phyloP scores from a whole-genome alignment of 192 early-diverging fungal species.

The Rhizophagus prolifer region DNA sequence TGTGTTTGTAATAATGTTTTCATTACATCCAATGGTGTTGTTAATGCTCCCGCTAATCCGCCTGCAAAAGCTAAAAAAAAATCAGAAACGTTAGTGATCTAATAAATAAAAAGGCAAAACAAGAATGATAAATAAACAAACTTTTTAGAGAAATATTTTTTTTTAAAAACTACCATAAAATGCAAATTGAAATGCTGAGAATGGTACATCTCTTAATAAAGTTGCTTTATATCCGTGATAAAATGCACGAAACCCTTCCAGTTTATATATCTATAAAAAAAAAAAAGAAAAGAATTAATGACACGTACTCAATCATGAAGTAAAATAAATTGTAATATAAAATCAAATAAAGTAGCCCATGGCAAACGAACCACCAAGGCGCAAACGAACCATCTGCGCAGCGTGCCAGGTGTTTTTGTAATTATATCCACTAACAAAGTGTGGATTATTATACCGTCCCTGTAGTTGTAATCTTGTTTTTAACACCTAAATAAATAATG shows the following conservation, averaged over 20 bases:
- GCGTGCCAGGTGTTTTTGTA: conserved; percentile 68
- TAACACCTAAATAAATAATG: conserved; percentile 29
- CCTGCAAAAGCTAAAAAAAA: conserved; percentile 43
- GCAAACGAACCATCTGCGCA: conserved; percentile 47
- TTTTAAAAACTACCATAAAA: conserved; percentile 49
- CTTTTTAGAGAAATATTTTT: background rate
- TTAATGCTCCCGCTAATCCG: conserved; percentile 58
- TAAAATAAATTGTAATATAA: background rate
- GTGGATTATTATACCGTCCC: conserved; percentile 70
- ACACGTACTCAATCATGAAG: background rate
- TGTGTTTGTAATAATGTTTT: conserved; percentile 61
- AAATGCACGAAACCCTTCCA: conserved; percentile 61
- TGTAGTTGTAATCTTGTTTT: conserved; percentile 83
- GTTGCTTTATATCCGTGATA: conserved; percentile 62
- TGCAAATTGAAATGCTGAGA: conserved; percentile 60
- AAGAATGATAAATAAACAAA: background rate
- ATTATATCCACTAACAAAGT: conserved; percentile 65
- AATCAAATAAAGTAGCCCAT: background rate
- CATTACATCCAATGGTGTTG: conserved; percentile 59
- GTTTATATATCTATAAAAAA: conserved; percentile 48
- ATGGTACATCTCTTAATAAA: conserved; percentile 56
- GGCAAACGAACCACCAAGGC: conserved; percentile 21
- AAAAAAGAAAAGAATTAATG: background rate
- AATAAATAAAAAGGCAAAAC: background rate
- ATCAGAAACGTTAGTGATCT: background rate